Base-by-base conservation (phyloP, 495 filamentous ascomycete genomes). In the Lepraria neglecta region DNA sequence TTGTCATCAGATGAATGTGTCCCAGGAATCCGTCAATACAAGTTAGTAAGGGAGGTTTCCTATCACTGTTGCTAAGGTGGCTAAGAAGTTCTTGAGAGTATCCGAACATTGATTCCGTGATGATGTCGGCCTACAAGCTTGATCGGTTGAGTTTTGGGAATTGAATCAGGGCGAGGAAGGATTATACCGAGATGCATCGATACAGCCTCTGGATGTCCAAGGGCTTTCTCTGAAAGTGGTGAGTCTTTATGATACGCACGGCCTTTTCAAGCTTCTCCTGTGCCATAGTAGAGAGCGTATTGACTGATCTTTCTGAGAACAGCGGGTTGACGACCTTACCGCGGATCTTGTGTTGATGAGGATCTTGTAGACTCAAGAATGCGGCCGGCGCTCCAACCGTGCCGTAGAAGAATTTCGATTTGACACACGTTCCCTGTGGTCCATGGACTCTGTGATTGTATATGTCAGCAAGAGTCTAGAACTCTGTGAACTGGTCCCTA, bases 291-390 rank as follows among this genome's bases (percentile, higher is more conserved):
- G 75, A 69, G 14, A 74, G 60, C 21, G 57, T 59, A 14, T 64
- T 51, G 28, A 75, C 69, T 62, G 69, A 68, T 40, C 44, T 48
- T n/a, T 67, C 63, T 7, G 69, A 69, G 64, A 80, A 80, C 64
- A 76, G 77, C 30, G 69, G 70, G 47, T 66, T 71, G 31, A 79
- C 31, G 1, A 73, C 66, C 10, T 52, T 64, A 11, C 73, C 68
- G 0, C 75, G 70, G 21, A 44, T 11, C 27, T 47, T 44, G 43
- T 59, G 56, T 44, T 47, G 6, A 21, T 15, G 17, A n/a, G 56
- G 56, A 59, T 59, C 56, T n/a, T n/a, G n/a, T 6, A 59, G 35
- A n/a, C 38, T 33, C 38, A 47, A 24, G 14, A 58, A 19, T 10
- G 56, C 38, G 17, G 38, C 40, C 11, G 11, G 17, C 17, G 35